Evolutionary conservation across 495 filamentous ascomycete species (phyloP).

Genomic region (Penicillium canescens): DNA sequence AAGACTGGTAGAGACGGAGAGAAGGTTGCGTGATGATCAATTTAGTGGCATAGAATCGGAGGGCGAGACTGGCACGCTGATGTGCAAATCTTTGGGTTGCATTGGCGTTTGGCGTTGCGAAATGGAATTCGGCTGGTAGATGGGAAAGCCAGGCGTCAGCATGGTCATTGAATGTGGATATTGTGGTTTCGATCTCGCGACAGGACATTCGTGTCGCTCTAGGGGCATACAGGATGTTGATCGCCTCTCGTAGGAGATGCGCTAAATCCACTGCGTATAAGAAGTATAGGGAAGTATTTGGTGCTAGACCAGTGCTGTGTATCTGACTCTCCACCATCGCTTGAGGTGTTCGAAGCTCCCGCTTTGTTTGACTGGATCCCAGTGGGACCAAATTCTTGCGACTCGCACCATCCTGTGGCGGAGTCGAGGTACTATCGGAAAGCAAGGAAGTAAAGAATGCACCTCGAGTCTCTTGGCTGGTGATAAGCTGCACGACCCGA

Average conservation of each 20-base stretch:
- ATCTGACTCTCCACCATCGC: not conserved
- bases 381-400: not conserved
- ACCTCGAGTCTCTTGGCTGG: conserved; percentile 27
- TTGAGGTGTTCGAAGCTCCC: not conserved
- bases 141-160: conserved; percentile 26
- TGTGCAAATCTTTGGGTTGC: conserved; percentile 29
- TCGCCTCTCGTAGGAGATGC: conserved; percentile 20
- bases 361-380: not conserved
- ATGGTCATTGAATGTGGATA: conserved; percentile 17
- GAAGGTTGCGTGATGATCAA: conserved; percentile 61
- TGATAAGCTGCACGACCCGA: conserved; percentile 30
- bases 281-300: conserved; percentile 23
- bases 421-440: not conserved
- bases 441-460: conserved; percentile 19
- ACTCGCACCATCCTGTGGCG: conserved; percentile 1
- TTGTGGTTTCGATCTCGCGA: conserved; percentile 22
- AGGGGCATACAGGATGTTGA: conserved; percentile 25
- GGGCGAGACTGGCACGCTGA: conserved; percentile 37
- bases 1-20: conserved; percentile 40
- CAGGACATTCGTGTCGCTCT: conserved; percentile 17
- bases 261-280: conserved; percentile 27
- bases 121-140: conserved; percentile 31
- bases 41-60: conserved; percentile 55
- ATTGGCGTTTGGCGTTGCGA: conserved; percentile 8
- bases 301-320: conserved; percentile 1